These are phyloP conservation scores for Aristolochia californica DNA, from an alignment of 164 flowering plant genomes.

Conservation along the genomic window DNA sequence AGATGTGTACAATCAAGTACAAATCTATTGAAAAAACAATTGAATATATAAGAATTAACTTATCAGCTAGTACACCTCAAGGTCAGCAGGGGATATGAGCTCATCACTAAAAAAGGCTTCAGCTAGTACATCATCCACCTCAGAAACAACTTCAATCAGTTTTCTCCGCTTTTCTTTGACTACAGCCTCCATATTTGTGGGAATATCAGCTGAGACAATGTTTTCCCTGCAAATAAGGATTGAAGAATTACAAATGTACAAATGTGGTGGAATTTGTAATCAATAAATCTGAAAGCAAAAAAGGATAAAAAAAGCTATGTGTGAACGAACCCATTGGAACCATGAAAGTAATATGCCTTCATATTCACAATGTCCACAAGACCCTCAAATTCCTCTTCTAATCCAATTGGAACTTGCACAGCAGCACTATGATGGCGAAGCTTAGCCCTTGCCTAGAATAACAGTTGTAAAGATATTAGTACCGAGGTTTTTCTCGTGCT, in stretches of 20 bases:
- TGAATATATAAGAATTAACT: background rate
- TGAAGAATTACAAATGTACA: too few species aligned
- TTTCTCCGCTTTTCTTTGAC: slow-evolving; percentile 82
- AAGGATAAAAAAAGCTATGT: too few species aligned
- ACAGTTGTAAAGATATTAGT: background rate
- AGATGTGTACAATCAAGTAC: too few species aligned
- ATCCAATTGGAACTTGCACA: slow-evolving; percentile 95
- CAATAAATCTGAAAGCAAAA: too few species aligned
- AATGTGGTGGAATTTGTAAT: background rate
- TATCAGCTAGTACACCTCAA: slow-evolving; percentile 45
- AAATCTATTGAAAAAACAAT: too few species aligned
- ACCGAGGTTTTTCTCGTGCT: background rate
- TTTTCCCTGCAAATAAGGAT: slow-evolving; percentile 57
- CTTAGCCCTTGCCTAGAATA: slow-evolving; percentile 73
- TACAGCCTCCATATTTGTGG: slow-evolving; percentile 56
- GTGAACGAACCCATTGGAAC: slow-evolving; percentile 78
- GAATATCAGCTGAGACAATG: slow-evolving; percentile 55
- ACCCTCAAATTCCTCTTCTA: slow-evolving; percentile 91
- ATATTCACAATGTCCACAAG: slow-evolving; percentile 85
- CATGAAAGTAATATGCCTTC: slow-evolving; percentile 79
- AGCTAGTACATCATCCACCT: slow-evolving; percentile 94
- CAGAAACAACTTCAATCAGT: slow-evolving; percentile 83
- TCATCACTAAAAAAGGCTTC: slow-evolving; percentile 85
- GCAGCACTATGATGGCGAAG: slow-evolving; percentile 98
- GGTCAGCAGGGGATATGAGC: slow-evolving; percentile 70